A percentile compares a stretch with the other conserved stretches of the same genome.
phyloP scores from a whole-genome alignment of 345 rosid species.

The Noccaea bulbosa region DNA sequence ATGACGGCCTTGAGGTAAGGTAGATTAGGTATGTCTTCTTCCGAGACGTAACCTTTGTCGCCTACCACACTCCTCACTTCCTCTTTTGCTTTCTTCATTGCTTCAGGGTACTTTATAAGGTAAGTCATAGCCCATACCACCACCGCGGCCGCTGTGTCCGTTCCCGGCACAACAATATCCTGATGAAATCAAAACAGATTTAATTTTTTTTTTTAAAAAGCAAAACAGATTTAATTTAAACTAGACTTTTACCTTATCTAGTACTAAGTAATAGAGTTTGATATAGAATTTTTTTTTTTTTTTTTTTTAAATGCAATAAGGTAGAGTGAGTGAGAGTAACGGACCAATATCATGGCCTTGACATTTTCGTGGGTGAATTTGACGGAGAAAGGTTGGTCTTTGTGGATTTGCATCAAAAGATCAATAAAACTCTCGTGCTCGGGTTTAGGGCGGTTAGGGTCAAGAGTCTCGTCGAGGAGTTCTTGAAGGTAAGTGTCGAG shows the following conservation, averaged over 20 bases:
- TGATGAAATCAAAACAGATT: slow-evolving; percentile 12
- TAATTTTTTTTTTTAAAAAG: too few relatives aligned
- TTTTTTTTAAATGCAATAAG: not conserved
- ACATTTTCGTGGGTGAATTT: slow-evolving; percentile 45
- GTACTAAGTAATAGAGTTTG: not conserved
- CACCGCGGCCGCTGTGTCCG: slow-evolving; percentile 46
- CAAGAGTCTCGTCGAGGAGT: slow-evolving; percentile 46
- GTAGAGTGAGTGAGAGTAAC: not conserved
- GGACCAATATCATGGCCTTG: slow-evolving; percentile 48
- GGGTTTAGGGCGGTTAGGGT: slow-evolving; percentile 45
- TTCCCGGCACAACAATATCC: slow-evolving; percentile 48
- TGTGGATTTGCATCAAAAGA: slow-evolving; percentile 39
- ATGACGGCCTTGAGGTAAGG: slow-evolving; percentile 41
- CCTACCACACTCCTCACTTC: slow-evolving; percentile 44
- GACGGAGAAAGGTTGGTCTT: slow-evolving; percentile 40
- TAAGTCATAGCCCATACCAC: slow-evolving; percentile 52
- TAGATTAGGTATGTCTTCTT: slow-evolving; percentile 43
- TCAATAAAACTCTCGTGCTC: slow-evolving; percentile 47
- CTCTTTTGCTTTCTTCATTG: slow-evolving; percentile 44
- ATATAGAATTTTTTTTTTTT: not conserved
- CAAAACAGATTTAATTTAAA: not conserved
- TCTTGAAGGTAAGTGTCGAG: slow-evolving; percentile 47
- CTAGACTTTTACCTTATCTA: not conserved
- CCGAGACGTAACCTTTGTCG: slow-evolving; percentile 40
- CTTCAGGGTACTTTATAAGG: slow-evolving; percentile 45